Conservation (phyloP, 306 rosid genomes). For the Quercus alba region DNA sequence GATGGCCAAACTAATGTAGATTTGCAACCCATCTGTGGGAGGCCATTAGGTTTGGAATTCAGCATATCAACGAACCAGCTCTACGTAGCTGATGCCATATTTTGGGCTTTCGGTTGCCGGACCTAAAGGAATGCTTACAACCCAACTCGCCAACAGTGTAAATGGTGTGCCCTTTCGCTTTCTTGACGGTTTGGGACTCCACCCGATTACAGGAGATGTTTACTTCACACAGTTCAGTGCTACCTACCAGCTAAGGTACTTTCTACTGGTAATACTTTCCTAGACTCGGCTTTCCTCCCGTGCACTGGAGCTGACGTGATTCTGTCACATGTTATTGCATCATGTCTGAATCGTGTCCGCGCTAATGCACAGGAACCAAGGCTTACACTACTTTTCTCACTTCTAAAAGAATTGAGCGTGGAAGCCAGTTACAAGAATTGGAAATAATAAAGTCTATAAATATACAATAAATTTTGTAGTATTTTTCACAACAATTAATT, state of each 20-base stretch:
- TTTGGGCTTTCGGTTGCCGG: conserved; percentile 21
- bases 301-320: too few species aligned
- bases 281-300: too few species aligned
- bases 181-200: conserved; percentile 32
- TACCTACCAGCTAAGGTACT: conserved; percentile 25
- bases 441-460: too few species aligned
- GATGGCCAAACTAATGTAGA: conserved; percentile 47
- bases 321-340: too few species aligned
- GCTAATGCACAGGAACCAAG: too few species aligned
- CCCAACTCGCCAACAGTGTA: background rate
- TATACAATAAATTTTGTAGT: too few species aligned
- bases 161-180: conserved; percentile 16
- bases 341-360: too few species aligned
- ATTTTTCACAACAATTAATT: too few species aligned
- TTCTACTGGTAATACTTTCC: background rate
- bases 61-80: conserved; percentile 21
- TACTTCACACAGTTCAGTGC: conserved; percentile 41
- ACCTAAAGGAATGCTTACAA: conserved; percentile 27
- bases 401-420: too few species aligned
- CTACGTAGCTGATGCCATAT: conserved; percentile 47
- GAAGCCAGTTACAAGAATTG: too few species aligned
- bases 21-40: conserved; percentile 42
- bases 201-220: conserved; percentile 37
- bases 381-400: too few species aligned
- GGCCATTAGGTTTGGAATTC: conserved; percentile 52